Evolutionary conservation across 768 basidiomycete genomes (phyloP).

Genomic region (Kwoniella europaea): DNA sequence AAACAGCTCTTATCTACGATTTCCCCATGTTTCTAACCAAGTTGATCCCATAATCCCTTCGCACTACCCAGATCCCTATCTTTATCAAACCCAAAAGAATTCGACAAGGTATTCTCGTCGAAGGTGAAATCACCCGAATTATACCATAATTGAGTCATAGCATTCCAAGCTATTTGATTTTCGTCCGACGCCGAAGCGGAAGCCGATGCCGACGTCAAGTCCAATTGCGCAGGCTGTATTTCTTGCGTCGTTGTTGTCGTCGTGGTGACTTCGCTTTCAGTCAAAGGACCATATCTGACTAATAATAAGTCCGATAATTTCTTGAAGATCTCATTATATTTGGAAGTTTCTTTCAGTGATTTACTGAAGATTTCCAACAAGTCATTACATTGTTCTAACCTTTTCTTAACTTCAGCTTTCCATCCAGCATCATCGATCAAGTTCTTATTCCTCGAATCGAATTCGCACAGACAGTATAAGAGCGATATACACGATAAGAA

Average conservation of each 20-base stretch:
- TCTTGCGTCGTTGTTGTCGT: neutral
- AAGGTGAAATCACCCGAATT: constrained; percentile 37
- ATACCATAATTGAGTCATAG: constrained; percentile 36
- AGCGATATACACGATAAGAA: constrained; percentile 37
- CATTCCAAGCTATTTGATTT: constrained; percentile 29
- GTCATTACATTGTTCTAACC: constrained; percentile 24
- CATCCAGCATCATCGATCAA: constrained; percentile 15
- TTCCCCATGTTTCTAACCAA: too few species aligned
- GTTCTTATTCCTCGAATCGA: constrained; percentile 25
- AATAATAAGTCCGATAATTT: constrained; percentile 25
- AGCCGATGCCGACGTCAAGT: neutral
- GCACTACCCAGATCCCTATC: constrained; percentile 7
- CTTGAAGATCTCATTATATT: constrained; percentile 30
- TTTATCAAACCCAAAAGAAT: neutral
- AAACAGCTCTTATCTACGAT: too few species aligned
- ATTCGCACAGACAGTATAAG: constrained; percentile 39
- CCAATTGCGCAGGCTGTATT: neutral
- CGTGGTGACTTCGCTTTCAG: neutral
- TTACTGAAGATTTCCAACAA: constrained; percentile 32
- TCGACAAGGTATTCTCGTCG: constrained; percentile 18
- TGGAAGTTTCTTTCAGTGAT: constrained; percentile 28
- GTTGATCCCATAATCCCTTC: constrained; percentile 11
- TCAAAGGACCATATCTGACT: constrained; percentile 27
- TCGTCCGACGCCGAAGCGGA: neutral
- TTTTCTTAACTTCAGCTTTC: constrained; percentile 17